A percentile compares a stretch with the other conserved stretches of the same genome.
Conservation (phyloP, 768 basidiomycete species). For the Baorangia bicolor region DNA sequence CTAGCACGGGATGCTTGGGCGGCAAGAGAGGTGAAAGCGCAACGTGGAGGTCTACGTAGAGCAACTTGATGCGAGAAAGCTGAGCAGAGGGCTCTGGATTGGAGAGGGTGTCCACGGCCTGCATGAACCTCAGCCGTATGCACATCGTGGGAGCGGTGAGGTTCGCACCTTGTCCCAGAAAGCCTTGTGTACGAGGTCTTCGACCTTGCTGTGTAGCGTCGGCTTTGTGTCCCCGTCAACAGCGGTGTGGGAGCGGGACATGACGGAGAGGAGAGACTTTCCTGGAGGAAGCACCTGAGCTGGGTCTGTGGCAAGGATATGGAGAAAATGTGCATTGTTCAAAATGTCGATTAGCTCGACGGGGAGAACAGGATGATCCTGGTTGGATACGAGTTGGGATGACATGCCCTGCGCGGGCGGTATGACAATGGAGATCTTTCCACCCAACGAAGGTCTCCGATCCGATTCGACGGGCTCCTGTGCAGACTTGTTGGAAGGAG, state of each 20-base stretch:
- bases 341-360: conserved; percentile 54
- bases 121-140: conserved; percentile 21
- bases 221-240: conserved; percentile 20
- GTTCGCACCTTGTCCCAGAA: conserved; percentile 73
- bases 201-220: conserved; percentile 48
- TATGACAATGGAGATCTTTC: conserved; percentile 16
- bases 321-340: conserved; percentile 64
- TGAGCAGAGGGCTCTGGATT: conserved; percentile 58
- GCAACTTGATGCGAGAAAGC: conserved; percentile 53
- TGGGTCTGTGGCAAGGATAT: conserved; percentile 65
- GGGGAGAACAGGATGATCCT: conserved; percentile 40
- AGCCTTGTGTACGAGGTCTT: conserved; percentile 51
- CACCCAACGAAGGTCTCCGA: not conserved
- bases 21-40: conserved; percentile 61
- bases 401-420: conserved; percentile 9
- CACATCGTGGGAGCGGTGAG: conserved; percentile 3
- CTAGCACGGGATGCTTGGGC: conserved; percentile 46
- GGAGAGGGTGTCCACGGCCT: conserved; percentile 60
- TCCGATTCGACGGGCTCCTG: not conserved
- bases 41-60: conserved; percentile 54
- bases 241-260: conserved; percentile 35
- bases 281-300: conserved; percentile 61
- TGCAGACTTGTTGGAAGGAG: not conserved
- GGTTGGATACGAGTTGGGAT: conserved; percentile 23
- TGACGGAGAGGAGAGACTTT: conserved; percentile 68